Evolutionary conservation across 768 basidiomycete genomes (phyloP), one percentile per base, ranked within the genome.

Genomic region (Tulasnella sp.): DNA sequence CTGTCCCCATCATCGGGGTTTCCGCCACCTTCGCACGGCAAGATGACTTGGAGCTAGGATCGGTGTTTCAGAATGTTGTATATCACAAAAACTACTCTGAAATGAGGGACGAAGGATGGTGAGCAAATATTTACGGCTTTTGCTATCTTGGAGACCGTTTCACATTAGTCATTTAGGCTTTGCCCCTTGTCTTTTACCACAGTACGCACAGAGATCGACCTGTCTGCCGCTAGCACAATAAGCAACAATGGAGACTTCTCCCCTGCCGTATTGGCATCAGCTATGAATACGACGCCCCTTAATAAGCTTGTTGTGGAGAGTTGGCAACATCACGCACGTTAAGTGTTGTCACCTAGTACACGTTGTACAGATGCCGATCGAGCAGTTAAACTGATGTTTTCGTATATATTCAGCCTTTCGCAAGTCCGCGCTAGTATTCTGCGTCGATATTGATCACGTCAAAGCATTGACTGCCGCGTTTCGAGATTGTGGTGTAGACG

Each of bases 21-120:
- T 95, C 95, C 75, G 97, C 97, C 1, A 99, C 97, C 0, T 98
- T 98, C 85, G 91, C 90, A 80, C 88, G 97, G 39, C 93, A 96
- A 80, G 97, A 99, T 81, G 93, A 95, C 5, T 86, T 96, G 2
- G 93, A 95, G 1, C 88, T 99, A 4, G 91, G 94, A 9, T 91
- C 92, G 2, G 91, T 98, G 0, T 99, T 97, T 81, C 90, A 98
- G 82, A 87, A 88, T 72, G 96, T 99, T 75, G 96, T 98, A 0
- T 99, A 94, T 83, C 96, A 99, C 83, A 89, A 90, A 20, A 39
- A n/a, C 55, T 51, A 37, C 20, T 20, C 13, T n/a, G 16, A 35
- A 35, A 35, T 35, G 35, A 35, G 35, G 35, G 35, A 35, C 35
- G 35, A 35, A 35, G 35, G 35, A 35, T 35, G 35, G 35, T 35